Evolutionary conservation across 2,329 filamentous ascomycete species (phyloP).

Genomic region (Arthrocladium fulminans): DNA sequence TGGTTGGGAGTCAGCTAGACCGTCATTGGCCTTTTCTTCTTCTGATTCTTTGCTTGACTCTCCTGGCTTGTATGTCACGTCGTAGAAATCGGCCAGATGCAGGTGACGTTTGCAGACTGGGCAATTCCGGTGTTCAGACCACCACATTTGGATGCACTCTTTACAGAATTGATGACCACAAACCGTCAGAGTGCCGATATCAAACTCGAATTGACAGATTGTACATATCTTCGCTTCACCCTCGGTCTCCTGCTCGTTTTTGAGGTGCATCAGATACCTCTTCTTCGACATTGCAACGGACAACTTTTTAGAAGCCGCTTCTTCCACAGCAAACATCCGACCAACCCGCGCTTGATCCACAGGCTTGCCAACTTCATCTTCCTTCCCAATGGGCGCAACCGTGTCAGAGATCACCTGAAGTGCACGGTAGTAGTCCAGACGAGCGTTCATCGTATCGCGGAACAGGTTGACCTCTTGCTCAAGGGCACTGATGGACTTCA

Average conservation of each 20-base stretch:
- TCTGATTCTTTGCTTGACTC: constrained; percentile 60
- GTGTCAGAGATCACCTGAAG: constrained; percentile 85
- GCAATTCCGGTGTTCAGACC: constrained; percentile 62
- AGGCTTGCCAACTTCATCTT: constrained; percentile 46
- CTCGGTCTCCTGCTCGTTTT: constrained; percentile 53
- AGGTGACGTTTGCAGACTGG: constrained; percentile 73
- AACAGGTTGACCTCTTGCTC: constrained; percentile 66
- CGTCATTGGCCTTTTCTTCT: constrained; percentile 18
- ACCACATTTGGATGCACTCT: constrained; percentile 76
- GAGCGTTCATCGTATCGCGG: constrained; percentile 68
- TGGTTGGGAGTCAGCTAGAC: constrained; percentile 14
- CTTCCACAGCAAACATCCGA: constrained; percentile 39
- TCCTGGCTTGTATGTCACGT: constrained; percentile 74
- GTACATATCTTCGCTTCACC: constrained; percentile 62
- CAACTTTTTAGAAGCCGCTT: constrained; percentile 49
- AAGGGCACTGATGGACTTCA: constrained; percentile 42
- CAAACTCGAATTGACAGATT: constrained; percentile 72
- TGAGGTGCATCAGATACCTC: constrained; percentile 60
- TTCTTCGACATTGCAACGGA: constrained; percentile 60
- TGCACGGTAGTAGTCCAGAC: constrained; percentile 83
- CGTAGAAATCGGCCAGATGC: constrained; percentile 60
- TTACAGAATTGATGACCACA: constrained; percentile 92
- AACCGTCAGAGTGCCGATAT: constrained; percentile 69
- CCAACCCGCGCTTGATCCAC: constrained; percentile 44
- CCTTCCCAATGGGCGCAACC: constrained; percentile 63